Base-by-base conservation (phyloP, 768 basidiomycete species). In the Pisolithus microcarpus region DNA sequence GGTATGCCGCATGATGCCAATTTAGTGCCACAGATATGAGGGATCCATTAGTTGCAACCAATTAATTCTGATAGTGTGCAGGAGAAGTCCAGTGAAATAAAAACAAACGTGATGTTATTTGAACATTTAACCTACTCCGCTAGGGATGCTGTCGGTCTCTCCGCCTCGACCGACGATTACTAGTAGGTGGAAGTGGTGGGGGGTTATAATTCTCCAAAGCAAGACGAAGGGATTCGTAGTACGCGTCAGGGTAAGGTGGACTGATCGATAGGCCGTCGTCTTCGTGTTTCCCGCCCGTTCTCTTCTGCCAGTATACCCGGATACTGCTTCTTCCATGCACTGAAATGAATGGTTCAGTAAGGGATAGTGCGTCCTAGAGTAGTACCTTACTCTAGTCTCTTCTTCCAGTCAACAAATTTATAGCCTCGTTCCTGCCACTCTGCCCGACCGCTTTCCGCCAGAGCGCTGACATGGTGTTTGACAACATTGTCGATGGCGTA, bases 401-500 rank as follows among this genome's bases (percentile, higher is more conserved):
- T 59, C 18, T 59, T 62, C 80, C 82, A 85, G 46, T 85, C 82
- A 10, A 61, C 59, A 46, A 65, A 66, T 54, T 67, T 75, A 28
- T 57, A 56, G 0, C 83, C 86, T 34, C 61, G 72, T 13, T 64
- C 61, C 46, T 72, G 65, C 83, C 83, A 87, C 16, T 78, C 82
- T 16, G 65, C 64, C 24, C 68, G 60, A 21, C 80, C 79, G 49
- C 62, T 75, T 21, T 60, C 72, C 3, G 76, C 66, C 13, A 79
- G 72, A 16, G 72, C 67, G 7, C 59, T 55, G n/a, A 87, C 65
- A 56, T 87, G 77, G 58, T 74, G 79, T 52, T 78, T 79, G 3
- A 88, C 77, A 16, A 74, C 64, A 55, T 71, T 79, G 58, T 88
- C 84, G 55, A 83, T 67, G 1, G 75, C 61, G 59, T 81, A 77